Evolutionary conservation across 2,329 filamentous ascomycete species (phyloP), one percentile per base, ranked within the genome.

Genomic region (Madurella mycetomatis): DNA sequence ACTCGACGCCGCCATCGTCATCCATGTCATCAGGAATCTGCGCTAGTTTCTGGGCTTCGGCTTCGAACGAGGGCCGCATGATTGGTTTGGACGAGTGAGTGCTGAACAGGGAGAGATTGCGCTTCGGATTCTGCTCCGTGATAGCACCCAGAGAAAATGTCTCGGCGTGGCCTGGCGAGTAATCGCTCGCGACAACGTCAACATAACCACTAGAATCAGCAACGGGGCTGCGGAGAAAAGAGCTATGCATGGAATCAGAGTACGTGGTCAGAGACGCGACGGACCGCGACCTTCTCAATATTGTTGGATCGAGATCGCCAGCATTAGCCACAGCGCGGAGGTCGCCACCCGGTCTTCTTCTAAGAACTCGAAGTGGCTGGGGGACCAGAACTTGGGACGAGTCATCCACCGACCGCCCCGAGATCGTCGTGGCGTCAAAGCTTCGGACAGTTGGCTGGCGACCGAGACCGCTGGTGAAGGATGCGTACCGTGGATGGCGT

Each of bases 1-100:
- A 91, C 66, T 97, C 94, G 25, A 97, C 85, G 12, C 92, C 92
- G 7, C 90, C 90, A 65, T 95, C 89, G 44, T 87, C 86, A 57
- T 85, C 81, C 15, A 75, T 68, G 39, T 95, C 90, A 65, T 96
- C 92, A 0, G 92, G 90, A 25, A 97, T 89, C 52, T 88, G 85
- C 2, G 92, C 90, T 51, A 99, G 82, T 63, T 89, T 89, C 55
- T 92, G 85, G 1, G 95, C 90, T 64, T 95, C 91, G 2, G 82
- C 86, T 69, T 97, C 90, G 62, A 97, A 96, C 0, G 92, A 96
- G 1, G 83, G 80, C 4, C 82, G 78, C 80, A 85, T 83, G 1
- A 76, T 71, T 0, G 82, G 82, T 59, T 83, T 82, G 2, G 82
- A 84, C 4, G 82, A 84, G 58, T 81, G 78, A 0, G 82, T 83